Base-by-base conservation (phyloP, 2,329 filamentous ascomycete genomes). In the Alternaria triticimaculans region DNA sequence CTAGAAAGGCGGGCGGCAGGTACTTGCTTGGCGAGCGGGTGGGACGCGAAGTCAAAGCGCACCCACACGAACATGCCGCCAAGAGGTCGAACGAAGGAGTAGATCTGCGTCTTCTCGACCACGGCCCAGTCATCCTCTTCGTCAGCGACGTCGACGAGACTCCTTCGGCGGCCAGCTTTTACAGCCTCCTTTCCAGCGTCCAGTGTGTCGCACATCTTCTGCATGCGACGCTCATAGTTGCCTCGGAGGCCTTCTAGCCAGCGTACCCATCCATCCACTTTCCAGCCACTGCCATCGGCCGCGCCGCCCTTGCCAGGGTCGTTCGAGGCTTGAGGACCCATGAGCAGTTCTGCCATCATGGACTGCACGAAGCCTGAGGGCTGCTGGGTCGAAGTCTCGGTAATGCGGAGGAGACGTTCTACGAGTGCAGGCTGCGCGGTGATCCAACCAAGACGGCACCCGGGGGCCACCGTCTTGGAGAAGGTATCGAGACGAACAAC, bases 21-120 rank as follows among this genome's bases (percentile, higher is more conserved):
- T 41, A 87, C 79, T 45, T 82, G 76, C 25, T 79, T 78, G 77
- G 84, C 89, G 14, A 97, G 84, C 12, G 93, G 92, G 75, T 97
- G 94, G 2, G 84, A 83, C 58, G 90, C 87, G 71, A 94, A 91
- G 76, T 89, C 85, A 64, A 96, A 81, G 60, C 87, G 86, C 4
- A 97, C 73, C 94, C 94, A 97, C 60, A 96, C 81, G 79, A 97
- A 97, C 94, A 97, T 97, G 75, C 94, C 94, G 37, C 90, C 94
- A 26, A 91, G 87, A 1, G 94, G 94, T 86, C 92, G 93, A 70
- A 87, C 81, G 76, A 96, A 97, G 49, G 89, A 87, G 79, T 90
- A 92, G 69, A 97, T 86, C 64, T 86, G 85, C 1, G 87, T 90
- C 81, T 92, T 94, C 73, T 90, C 89, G 50, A 96, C 86, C 63